Conservation (phyloP, 1,139 yeast genomes). For the Saccharomyces hybrid region DNA sequence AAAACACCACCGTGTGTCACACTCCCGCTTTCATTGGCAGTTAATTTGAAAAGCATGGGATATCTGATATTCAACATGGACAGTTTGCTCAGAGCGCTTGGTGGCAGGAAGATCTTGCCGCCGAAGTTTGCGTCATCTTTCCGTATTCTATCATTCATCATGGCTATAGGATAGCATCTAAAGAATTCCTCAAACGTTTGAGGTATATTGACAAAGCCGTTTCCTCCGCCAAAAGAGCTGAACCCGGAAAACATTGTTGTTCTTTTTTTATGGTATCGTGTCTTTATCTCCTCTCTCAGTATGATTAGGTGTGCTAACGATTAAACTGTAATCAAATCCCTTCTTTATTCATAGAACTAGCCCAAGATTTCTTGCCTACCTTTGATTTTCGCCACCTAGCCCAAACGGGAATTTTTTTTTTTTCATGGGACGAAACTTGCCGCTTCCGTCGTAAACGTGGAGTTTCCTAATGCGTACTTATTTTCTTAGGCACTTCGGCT, state of each 20-base stretch:
- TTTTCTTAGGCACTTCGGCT: background rate
- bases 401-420: background rate
- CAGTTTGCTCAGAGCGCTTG: slow-evolving; percentile 80
- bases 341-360: background rate
- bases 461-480: background rate
- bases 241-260: slow-evolving; percentile 26
- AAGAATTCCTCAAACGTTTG: slow-evolving; percentile 68
- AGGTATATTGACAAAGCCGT: slow-evolving; percentile 28
- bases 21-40: slow-evolving; percentile 52
- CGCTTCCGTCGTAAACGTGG: background rate
- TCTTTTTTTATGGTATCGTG: background rate
- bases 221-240: slow-evolving; percentile 17
- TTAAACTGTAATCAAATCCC: background rate
- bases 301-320: background rate
- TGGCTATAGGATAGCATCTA: slow-evolving; percentile 83
- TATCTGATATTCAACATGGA: slow-evolving; percentile 85
- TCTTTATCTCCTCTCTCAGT: background rate
- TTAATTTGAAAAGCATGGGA: slow-evolving; percentile 86
- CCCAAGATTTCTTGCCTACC: background rate
- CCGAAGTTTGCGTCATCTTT: slow-evolving; percentile 85
- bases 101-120: slow-evolving; percentile 94
- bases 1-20: slow-evolving; percentile 87
- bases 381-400: background rate
- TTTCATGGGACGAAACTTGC: background rate
- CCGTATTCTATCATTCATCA: slow-evolving; percentile 78